Conservation (phyloP, 257 asterid species). For the Solanum corneliomulleri region DNA sequence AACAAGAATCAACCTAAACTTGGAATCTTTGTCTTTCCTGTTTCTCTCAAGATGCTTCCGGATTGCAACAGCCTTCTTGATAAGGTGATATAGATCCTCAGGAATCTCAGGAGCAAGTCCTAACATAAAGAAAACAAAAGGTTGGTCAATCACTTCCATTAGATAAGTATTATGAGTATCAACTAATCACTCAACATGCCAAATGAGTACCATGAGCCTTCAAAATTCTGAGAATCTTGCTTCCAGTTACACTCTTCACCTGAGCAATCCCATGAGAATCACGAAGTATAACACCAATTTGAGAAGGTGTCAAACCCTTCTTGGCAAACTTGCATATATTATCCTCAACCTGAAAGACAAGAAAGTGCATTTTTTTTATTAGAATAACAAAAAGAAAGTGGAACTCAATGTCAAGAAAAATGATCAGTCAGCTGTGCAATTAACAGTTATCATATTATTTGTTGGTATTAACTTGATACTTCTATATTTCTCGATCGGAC, state of each 20-base stretch:
- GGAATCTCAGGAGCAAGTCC: background rate
- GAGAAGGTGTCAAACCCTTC: constrained; percentile 29
- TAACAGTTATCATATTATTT: background rate
- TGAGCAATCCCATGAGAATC: constrained; percentile 35
- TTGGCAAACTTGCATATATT: constrained; percentile 31
- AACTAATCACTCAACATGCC: background rate
- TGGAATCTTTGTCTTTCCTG: background rate
- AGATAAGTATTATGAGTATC: background rate
- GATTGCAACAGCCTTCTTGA: background rate
- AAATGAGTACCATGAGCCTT: constrained; percentile 19
- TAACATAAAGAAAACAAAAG: background rate
- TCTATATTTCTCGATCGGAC: background rate
- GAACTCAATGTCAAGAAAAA: background rate
- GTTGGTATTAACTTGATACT: background rate
- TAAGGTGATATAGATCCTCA: background rate
- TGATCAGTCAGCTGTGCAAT: background rate
- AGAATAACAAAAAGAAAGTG: background rate
- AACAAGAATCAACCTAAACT: background rate
- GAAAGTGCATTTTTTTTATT: background rate
- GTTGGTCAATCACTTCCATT: background rate
- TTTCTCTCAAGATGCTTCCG: constrained; percentile 1
- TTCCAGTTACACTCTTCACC: constrained; percentile 35
- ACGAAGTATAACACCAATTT: constrained; percentile 32
- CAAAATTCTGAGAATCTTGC: constrained; percentile 23
- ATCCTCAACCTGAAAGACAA: constrained; percentile 18